Evolutionary conservation across 2,329 filamentous ascomycete genomes (phyloP).

Genomic region (Apiospora malaysiana): DNA sequence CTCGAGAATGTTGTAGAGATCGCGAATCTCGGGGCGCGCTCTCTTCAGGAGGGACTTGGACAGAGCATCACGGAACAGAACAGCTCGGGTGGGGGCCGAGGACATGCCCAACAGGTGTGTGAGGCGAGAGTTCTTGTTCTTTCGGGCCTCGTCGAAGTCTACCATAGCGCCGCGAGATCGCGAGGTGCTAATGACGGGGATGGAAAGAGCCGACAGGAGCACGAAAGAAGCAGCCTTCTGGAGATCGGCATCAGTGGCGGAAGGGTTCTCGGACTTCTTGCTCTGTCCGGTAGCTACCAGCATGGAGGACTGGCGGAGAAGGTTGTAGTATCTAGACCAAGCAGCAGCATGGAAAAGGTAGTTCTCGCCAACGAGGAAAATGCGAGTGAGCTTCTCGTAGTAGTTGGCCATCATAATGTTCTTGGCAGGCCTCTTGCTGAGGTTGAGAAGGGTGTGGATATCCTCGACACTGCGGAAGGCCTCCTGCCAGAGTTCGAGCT

Average conservation of each 20-base stretch:
- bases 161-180: slow-evolving; percentile 94
- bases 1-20: slow-evolving; percentile 98
- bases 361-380: slow-evolving; percentile 99
- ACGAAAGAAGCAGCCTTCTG: slow-evolving; percentile 96
- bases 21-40: slow-evolving; percentile 90
- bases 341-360: slow-evolving; percentile 98
- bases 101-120: slow-evolving; percentile 96
- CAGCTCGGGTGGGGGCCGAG: slow-evolving; percentile 83
- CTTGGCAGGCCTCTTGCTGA: slow-evolving; percentile 98
- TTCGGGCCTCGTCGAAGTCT: slow-evolving; percentile 94
- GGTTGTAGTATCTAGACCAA: slow-evolving; percentile 96
- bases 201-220: slow-evolving; percentile 91
- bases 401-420: slow-evolving; percentile 99
- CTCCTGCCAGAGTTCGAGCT: slow-evolving; percentile 98
- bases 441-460: slow-evolving; percentile 94
- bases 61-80: slow-evolving; percentile 93
- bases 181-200: slow-evolving; percentile 98
- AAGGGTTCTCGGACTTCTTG: slow-evolving; percentile 93
- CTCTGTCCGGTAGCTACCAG: slow-evolving; percentile 84
- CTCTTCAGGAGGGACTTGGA: slow-evolving; percentile 95
- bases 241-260: slow-evolving; percentile 86
- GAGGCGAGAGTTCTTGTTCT: slow-evolving; percentile 98
- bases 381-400: slow-evolving; percentile 98
- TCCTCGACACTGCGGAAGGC: slow-evolving; percentile 99
- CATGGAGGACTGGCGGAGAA: slow-evolving; percentile 87